phyloP scores from a whole-genome alignment of 805 yeast genomes.

The Kodamaea fukazawae region DNA sequence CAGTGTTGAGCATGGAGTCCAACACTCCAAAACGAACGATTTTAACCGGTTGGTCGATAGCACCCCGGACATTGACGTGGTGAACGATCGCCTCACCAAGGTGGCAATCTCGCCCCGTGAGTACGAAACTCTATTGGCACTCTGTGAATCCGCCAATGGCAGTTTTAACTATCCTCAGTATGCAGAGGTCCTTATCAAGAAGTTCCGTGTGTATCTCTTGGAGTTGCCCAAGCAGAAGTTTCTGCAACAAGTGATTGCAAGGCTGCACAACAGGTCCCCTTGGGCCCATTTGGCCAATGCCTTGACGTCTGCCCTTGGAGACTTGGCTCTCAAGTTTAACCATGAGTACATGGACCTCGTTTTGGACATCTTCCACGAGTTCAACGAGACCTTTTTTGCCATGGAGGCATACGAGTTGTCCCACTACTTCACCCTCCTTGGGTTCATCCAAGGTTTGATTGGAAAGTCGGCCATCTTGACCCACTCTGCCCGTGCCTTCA shows the following conservation, averaged over 20 bases:
- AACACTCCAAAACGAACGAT: conserved; percentile 12
- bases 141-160: conserved; percentile 43
- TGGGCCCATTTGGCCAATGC: conserved; percentile 35
- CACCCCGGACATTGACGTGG: conserved; percentile 10
- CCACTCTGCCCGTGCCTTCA: conserved; percentile 22
- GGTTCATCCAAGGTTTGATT: conserved; percentile 32
- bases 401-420: conserved; percentile 22
- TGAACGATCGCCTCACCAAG: conserved; percentile 18
- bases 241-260: conserved; percentile 33
- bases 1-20: conserved; percentile 1
- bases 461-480: conserved; percentile 27
- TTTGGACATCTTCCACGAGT: conserved; percentile 25
- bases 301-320: conserved; percentile 32
- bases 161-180: conserved; percentile 29
- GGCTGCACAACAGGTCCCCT: conserved; percentile 23
- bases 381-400: conserved; percentile 26
- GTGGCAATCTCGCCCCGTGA: conserved; percentile 51
- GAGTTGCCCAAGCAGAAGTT: conserved; percentile 47
- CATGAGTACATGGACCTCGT: conserved; percentile 21
- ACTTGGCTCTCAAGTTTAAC: conserved; percentile 27
- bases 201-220: conserved; percentile 45
- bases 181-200: conserved; percentile 42
- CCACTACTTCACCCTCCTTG: conserved; percentile 35
- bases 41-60: conserved; percentile 20
- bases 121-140: conserved; percentile 54